Conservation (phyloP, 2,329 filamentous ascomycete species). For the Aspergillus eucalypticola region DNA sequence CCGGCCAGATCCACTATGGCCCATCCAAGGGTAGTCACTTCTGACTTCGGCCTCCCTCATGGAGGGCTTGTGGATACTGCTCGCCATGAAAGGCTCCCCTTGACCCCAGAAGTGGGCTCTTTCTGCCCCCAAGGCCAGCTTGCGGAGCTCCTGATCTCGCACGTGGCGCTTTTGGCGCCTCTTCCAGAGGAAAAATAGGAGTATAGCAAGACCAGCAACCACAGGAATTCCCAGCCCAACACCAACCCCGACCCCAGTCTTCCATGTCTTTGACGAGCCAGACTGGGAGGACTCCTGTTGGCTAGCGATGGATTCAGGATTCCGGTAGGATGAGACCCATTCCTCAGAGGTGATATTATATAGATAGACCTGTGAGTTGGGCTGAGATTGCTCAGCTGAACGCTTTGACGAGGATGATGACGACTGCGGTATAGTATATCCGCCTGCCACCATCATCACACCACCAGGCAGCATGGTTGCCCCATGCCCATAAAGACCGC, state of each 20-base stretch:
- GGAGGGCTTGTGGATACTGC: constrained; percentile 36
- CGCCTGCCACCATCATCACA: constrained; percentile 63
- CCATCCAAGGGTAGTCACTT: constrained; percentile 33
- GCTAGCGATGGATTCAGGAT: constrained; percentile 34
- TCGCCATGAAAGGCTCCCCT: constrained; percentile 42
- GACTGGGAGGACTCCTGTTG: constrained; percentile 17
- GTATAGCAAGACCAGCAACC: constrained; percentile 49
- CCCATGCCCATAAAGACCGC: constrained; percentile 62
- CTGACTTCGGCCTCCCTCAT: constrained; percentile 24
- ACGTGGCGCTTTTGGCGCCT: constrained; percentile 45
- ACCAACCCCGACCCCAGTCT: constrained; percentile 64
- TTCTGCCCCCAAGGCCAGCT: constrained; percentile 54
- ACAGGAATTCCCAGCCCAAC: constrained; percentile 64
- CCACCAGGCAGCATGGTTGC: constrained; percentile 62
- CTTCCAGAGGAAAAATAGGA: constrained; percentile 54
- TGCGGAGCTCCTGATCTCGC: constrained; percentile 58
- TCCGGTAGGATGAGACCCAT: constrained; percentile 60
- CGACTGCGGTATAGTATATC: constrained; percentile 53
- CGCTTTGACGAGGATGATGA: constrained; percentile 39
- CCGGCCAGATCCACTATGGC: constrained; percentile 20
- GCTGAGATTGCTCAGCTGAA: constrained; percentile 27
- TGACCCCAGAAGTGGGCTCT: constrained; percentile 45
- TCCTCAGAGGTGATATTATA: constrained; percentile 63
- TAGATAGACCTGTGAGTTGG: constrained; percentile 54
- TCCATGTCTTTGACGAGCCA: constrained; percentile 39